Conservation (phyloP, 2,329 filamentous ascomycete species). For the Colletotrichum sidae region DNA sequence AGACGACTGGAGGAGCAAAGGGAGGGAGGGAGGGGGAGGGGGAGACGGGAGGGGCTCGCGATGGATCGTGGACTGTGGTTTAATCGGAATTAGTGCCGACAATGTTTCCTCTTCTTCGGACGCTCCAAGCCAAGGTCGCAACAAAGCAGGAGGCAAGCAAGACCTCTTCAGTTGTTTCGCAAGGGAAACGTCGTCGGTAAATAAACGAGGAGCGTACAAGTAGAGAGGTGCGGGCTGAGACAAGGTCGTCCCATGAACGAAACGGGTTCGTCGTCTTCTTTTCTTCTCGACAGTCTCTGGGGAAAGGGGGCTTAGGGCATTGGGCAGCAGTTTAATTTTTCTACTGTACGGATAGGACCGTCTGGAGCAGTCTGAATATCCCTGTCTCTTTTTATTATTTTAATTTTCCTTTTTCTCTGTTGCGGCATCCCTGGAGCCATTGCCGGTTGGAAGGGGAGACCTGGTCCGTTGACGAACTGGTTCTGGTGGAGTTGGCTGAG, state of each 20-base stretch:
- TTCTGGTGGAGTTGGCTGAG: too few species aligned
- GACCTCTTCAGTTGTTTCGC: slow-evolving; percentile 4
- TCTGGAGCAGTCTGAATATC: slow-evolving; percentile 1
- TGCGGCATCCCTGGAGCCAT: too few species aligned
- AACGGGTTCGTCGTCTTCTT: slow-evolving; percentile 24
- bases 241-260: slow-evolving; percentile 34
- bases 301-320: slow-evolving; percentile 24
- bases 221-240: slow-evolving; percentile 14
- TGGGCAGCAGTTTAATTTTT: slow-evolving; percentile 19
- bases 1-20: slow-evolving; percentile 12
- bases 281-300: background rate
- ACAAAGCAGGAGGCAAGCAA: background rate
- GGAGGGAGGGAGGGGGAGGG: slow-evolving; percentile 2
- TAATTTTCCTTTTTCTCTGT: too few species aligned
- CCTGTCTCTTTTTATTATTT: slow-evolving; percentile 7
- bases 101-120: background rate
- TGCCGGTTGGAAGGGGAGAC: too few species aligned
- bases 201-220: slow-evolving; percentile 1
- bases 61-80: background rate
- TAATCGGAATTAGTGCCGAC: too few species aligned
- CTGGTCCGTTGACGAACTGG: too few species aligned
- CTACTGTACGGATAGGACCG: slow-evolving; percentile 5
- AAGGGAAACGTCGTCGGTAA: slow-evolving; percentile 8
- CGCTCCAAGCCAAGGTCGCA: slow-evolving; percentile 1
- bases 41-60: slow-evolving; percentile 3